Evolutionary conservation across 192 early-diverging fungal species (phyloP).

Genomic region (Coemansia sp.): DNA sequence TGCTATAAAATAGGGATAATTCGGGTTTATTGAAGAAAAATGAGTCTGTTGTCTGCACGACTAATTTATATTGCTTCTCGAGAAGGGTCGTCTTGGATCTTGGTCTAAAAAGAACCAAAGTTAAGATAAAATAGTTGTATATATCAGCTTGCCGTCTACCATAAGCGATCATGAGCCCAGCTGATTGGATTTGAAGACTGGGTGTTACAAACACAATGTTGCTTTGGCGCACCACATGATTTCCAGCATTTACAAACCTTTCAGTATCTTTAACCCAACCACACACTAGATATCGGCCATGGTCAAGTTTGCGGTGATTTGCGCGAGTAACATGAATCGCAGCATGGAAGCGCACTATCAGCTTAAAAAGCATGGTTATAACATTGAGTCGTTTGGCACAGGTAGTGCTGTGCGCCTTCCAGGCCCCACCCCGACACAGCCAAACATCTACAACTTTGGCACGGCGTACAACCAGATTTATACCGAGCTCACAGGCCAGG

Average conservation of each 20-base stretch:
- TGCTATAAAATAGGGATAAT: neutral
- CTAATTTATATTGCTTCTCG: neutral
- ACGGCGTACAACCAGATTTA: slow-evolving; percentile 90
- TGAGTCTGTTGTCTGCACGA: neutral
- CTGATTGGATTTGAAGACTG: neutral
- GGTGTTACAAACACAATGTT: neutral
- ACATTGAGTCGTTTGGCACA: slow-evolving; percentile 87
- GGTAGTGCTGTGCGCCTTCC: slow-evolving; percentile 88
- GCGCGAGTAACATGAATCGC: slow-evolving; percentile 96
- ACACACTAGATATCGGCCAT: slow-evolving; percentile 26
- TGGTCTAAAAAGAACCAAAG: neutral
- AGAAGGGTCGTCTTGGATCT: neutral
- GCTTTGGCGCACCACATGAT: too few species aligned
- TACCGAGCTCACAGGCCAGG: slow-evolving; percentile 72
- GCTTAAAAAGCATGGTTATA: slow-evolving; percentile 70
- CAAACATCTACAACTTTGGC: slow-evolving; percentile 93
- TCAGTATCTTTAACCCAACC: too few species aligned
- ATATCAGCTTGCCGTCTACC: neutral
- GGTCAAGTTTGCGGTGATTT: slow-evolving; percentile 90
- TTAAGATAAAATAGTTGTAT: neutral
- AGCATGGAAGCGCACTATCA: slow-evolving; percentile 95
- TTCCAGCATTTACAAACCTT: too few species aligned
- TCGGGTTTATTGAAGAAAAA: neutral
- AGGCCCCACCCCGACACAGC: slow-evolving; percentile 79
- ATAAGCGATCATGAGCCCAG: neutral